These are phyloP conservation scores for Dipodascus geniculatus DNA, from an alignment of 805 yeast species.

Conservation along the genomic window DNA sequence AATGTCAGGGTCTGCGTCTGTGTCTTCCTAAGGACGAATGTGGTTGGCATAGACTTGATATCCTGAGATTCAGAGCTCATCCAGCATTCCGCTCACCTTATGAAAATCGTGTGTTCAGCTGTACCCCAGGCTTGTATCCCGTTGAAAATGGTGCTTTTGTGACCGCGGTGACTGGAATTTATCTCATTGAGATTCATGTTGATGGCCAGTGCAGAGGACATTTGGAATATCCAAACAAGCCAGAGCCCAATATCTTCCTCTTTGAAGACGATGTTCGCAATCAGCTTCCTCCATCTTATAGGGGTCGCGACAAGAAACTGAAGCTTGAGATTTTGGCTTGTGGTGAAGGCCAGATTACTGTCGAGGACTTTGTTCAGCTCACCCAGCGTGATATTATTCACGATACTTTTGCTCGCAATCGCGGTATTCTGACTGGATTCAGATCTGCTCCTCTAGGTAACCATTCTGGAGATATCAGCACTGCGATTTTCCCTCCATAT, in stretches of 20 bases:
- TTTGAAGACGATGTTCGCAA: constrained; percentile 35
- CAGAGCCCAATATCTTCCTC: constrained; percentile 39
- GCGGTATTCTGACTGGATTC: constrained; percentile 6
- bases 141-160: constrained; percentile 37
- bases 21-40: constrained; percentile 51
- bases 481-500: constrained; percentile 22
- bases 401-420: constrained; percentile 3
- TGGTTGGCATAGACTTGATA: constrained; percentile 78
- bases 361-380: constrained; percentile 37
- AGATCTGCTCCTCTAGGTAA: constrained; percentile 15
- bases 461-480: constrained; percentile 19
- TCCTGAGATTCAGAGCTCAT: constrained; percentile 67
- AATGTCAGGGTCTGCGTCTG: constrained; percentile 26
- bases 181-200: constrained; percentile 55
- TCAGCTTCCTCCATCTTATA: constrained; percentile 26
- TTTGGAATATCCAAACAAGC: constrained; percentile 54
- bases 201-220: constrained; percentile 45
- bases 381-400: constrained; percentile 2
- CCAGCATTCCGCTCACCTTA: constrained; percentile 64
- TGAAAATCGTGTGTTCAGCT: constrained; percentile 32
- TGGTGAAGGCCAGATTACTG: constrained; percentile 47
- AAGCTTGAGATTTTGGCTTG: constrained; percentile 42
- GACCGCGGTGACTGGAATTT: constrained; percentile 55
- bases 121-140: constrained; percentile 37
- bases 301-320: constrained; percentile 28